Evolutionary conservation across 306 rosid genomes (phyloP).

Genomic region (Cicer judaicum): DNA sequence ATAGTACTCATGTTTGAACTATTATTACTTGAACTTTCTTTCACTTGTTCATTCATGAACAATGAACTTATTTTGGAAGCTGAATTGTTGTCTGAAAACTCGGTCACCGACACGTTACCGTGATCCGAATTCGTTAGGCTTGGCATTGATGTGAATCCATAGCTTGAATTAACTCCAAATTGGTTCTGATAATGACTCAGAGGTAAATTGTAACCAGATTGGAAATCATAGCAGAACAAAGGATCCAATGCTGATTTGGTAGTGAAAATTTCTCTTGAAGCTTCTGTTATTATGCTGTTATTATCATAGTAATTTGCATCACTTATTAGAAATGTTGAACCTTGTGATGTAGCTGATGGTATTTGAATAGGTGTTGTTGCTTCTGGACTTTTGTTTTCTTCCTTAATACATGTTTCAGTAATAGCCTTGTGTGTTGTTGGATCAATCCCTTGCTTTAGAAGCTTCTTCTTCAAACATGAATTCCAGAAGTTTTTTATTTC

Average conservation of each 20-base stretch:
- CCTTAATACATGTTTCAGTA: slow-evolving; percentile 47
- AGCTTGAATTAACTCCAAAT: slow-evolving; percentile 52
- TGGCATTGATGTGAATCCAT: slow-evolving; percentile 74
- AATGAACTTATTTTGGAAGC: slow-evolving; percentile 62
- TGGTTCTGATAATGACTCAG: slow-evolving; percentile 46
- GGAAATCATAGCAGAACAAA: slow-evolving; percentile 60
- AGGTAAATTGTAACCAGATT: slow-evolving; percentile 49
- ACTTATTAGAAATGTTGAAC: slow-evolving; percentile 60
- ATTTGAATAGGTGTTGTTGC: slow-evolving; percentile 40
- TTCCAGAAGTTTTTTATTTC: slow-evolving; percentile 98
- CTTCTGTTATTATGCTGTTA: slow-evolving; percentile 47
- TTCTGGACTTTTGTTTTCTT: slow-evolving; percentile 54
- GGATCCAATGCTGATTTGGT: slow-evolving; percentile 63
- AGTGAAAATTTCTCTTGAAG: slow-evolving; percentile 53
- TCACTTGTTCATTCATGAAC: slow-evolving; percentile 64
- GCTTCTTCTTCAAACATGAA: slow-evolving; percentile 92
- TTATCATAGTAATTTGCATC: slow-evolving; percentile 56
- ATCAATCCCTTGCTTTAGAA: slow-evolving; percentile 92
- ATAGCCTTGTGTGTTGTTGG: slow-evolving; percentile 87
- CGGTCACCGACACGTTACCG: slow-evolving; percentile 61
- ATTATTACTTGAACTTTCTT: slow-evolving; percentile 83
- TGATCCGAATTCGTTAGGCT: slow-evolving; percentile 77
- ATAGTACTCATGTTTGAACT: slow-evolving; percentile 73
- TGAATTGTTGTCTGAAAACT: slow-evolving; percentile 72
- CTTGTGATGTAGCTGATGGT: slow-evolving; percentile 51